A percentile compares a stretch with the other conserved stretches of the same genome.
These are phyloP conservation scores for Lindgomyces ingoldianus DNA, from an alignment of 495 filamentous ascomycete species.

Conservation along the genomic window DNA sequence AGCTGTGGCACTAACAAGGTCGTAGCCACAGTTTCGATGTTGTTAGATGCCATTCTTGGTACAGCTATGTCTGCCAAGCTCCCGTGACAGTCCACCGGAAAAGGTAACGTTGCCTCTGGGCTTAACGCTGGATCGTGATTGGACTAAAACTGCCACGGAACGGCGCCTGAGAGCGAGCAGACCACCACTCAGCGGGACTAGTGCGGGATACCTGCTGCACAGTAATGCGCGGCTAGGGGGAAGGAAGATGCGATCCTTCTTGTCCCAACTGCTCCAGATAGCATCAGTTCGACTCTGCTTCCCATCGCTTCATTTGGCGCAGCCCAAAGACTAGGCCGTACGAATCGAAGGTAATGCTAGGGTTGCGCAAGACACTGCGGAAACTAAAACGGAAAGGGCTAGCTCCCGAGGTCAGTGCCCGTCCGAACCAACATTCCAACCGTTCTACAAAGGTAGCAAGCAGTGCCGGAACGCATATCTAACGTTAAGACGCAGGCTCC, in stretches of 20 bases:
- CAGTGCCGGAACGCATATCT: background rate
- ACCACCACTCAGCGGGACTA: background rate
- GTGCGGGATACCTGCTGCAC: background rate
- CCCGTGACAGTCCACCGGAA: too few species aligned
- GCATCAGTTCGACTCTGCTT: too few species aligned
- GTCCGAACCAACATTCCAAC: background rate
- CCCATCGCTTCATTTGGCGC: background rate
- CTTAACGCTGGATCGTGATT: constrained; percentile 1
- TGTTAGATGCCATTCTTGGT: too few species aligned
- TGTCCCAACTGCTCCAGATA: background rate
- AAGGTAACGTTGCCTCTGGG: too few species aligned
- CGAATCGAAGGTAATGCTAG: constrained; percentile 1
- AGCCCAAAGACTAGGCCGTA: background rate
- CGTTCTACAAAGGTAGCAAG: background rate
- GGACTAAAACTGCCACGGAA: background rate
- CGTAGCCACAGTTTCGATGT: too few species aligned
- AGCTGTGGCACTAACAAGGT: too few species aligned
- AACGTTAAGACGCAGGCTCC: background rate
- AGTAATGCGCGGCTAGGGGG: background rate
- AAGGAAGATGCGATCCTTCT: background rate
- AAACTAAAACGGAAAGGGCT: constrained; percentile 1
- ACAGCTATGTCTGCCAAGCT: too few species aligned
- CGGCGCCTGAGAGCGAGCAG: too few species aligned
- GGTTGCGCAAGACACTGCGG: constrained; percentile 3
- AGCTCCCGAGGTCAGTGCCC: background rate